phyloP scores from a whole-genome alignment of 805 yeast species.

The Suhomyces vadensis region DNA sequence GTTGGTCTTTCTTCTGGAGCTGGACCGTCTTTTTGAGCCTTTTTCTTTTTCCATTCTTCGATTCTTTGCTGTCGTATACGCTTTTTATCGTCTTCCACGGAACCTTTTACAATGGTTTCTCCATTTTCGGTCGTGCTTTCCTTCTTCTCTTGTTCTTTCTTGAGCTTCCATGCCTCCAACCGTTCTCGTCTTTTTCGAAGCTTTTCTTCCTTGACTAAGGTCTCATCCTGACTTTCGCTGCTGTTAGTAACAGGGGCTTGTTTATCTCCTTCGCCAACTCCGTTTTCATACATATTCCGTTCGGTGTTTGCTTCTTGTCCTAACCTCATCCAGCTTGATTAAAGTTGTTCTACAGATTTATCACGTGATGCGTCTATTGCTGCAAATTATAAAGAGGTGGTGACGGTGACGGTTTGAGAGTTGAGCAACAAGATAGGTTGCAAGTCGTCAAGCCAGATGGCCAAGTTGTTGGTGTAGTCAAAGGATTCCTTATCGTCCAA shows the following conservation, averaged over 20 bases:
- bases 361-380: slow-evolving; percentile 1
- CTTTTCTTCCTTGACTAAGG: slow-evolving; percentile 32
- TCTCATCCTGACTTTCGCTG: slow-evolving; percentile 9
- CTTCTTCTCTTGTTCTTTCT: slow-evolving; percentile 41
- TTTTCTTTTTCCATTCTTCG: slow-evolving; percentile 54
- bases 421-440: slow-evolving; percentile 85
- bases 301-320: neutral
- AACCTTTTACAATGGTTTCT: slow-evolving; percentile 7
- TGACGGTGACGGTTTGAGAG: slow-evolving; percentile 93
- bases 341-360: neutral
- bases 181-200: slow-evolving; percentile 49
- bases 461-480: slow-evolving; percentile 73
- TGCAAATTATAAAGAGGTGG: slow-evolving; percentile 69
- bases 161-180: slow-evolving; percentile 60
- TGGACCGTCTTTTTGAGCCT: slow-evolving; percentile 13
- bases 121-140: neutral
- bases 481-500: slow-evolving; percentile 63
- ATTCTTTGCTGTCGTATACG: slow-evolving; percentile 39
- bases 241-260: slow-evolving; percentile 14
- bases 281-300: slow-evolving; percentile 1
- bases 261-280: neutral
- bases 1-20: neutral
- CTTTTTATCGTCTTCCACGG: slow-evolving; percentile 16
- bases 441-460: slow-evolving; percentile 76
- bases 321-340: neutral